These are phyloP conservation scores for Alternaria dauci DNA, from an alignment of 2,329 filamentous ascomycete genomes.

Conservation along the genomic window DNA sequence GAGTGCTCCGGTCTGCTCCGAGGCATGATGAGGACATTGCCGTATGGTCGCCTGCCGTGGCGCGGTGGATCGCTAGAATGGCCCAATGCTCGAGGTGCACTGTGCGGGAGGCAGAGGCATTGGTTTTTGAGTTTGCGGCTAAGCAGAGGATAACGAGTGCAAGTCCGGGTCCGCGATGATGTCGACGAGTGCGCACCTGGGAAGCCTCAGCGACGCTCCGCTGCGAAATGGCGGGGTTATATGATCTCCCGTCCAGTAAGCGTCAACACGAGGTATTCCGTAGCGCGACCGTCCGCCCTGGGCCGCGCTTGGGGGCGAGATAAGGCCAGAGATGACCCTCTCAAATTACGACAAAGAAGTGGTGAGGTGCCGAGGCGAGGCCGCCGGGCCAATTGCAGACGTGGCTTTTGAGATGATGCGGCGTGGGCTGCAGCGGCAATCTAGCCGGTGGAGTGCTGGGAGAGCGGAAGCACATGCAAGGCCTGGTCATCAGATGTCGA, in stretches of 20 bases:
- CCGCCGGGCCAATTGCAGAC: conserved; percentile 39
- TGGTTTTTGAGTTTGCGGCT: conserved; percentile 11
- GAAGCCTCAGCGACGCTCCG: conserved; percentile 27
- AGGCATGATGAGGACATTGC: conserved; percentile 21
- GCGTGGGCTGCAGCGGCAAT: conserved; percentile 46
- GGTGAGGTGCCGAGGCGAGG: conserved; percentile 25
- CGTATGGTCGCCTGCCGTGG: conserved; percentile 15
- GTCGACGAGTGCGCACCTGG: conserved; percentile 28
- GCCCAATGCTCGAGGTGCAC: conserved; percentile 9
- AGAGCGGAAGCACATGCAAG: conserved; percentile 41
- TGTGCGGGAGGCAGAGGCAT: conserved; percentile 11
- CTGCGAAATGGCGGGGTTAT: conserved; percentile 34
- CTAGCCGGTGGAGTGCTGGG: conserved; percentile 38
- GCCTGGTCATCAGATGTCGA: conserved; percentile 37
- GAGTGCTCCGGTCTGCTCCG: conserved; percentile 41
- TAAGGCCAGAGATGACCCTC: conserved; percentile 47
- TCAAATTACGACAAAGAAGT: conserved; percentile 46
- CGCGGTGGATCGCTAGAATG: conserved; percentile 24
- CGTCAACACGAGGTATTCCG: conserved; percentile 12
- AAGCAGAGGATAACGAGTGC: conserved; percentile 14
- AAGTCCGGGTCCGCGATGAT: conserved; percentile 21
- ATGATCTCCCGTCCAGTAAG: conserved; percentile 39
- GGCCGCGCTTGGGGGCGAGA: conserved; percentile 32
- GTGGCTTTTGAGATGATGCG: conserved; percentile 32
- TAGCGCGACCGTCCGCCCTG: conserved; percentile 32